Percentiles rank a stretch among this genome's conserved stretches.
phyloP scores from a whole-genome alignment of 1,284 basidiomycete genomes.

The Waitea zeae region DNA sequence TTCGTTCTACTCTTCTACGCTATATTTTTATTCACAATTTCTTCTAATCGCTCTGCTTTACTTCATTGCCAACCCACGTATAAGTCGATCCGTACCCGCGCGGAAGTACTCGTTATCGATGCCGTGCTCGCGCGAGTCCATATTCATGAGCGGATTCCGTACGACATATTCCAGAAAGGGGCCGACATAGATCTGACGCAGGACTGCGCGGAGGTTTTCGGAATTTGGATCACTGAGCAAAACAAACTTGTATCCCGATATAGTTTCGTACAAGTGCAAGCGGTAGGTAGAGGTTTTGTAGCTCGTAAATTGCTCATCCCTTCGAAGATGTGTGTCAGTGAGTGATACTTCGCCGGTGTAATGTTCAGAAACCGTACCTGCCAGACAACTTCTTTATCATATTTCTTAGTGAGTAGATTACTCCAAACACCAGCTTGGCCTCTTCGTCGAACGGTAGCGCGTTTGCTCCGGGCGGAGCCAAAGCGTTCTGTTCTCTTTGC shows the following conservation, averaged over 20 bases:
- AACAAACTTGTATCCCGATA: slow-evolving; percentile 89
- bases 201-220: slow-evolving; percentile 68
- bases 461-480: slow-evolving; percentile 15
- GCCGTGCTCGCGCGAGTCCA: slow-evolving; percentile 68
- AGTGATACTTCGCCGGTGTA: slow-evolving; percentile 1
- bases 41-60: too few species aligned
- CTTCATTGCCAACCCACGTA: slow-evolving; percentile 41
- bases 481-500: slow-evolving; percentile 10
- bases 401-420: slow-evolving; percentile 81
- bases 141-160: slow-evolving; percentile 71
- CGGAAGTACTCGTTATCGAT: slow-evolving; percentile 89
- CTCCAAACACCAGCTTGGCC: slow-evolving; percentile 93
- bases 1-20: too few species aligned
- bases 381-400: slow-evolving; percentile 92
- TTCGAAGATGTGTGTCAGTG: slow-evolving; percentile 14
- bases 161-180: slow-evolving; percentile 91
- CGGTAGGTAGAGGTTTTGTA: slow-evolving; percentile 90
- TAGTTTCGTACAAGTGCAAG: slow-evolving; percentile 84
- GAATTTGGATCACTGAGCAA: slow-evolving; percentile 79
- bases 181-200: slow-evolving; percentile 84
- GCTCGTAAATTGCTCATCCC: slow-evolving; percentile 81
- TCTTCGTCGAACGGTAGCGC: slow-evolving; percentile 90
- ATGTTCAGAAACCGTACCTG: slow-evolving; percentile 27
- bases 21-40: too few species aligned
- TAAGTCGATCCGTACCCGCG: slow-evolving; percentile 61